phyloP scores from a whole-genome alignment of 495 filamentous ascomycete genomes.

The Monascus purpureus region DNA sequence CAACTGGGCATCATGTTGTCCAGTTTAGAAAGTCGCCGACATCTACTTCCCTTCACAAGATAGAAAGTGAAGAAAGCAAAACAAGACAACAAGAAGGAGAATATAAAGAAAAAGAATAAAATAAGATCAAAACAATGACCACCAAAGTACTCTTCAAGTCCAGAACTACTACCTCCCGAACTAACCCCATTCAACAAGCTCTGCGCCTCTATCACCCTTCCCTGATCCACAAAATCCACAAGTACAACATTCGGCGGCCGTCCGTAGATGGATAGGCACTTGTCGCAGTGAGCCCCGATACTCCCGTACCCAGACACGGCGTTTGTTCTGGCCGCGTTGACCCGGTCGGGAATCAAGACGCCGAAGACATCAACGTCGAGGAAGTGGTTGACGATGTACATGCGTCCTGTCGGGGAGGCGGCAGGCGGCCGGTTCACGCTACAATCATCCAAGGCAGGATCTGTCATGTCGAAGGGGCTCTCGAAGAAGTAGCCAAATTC shows the following conservation, averaged over 20 bases:
- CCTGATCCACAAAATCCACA: constrained; percentile 54
- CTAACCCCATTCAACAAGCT: constrained; percentile 45
- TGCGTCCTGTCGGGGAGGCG: constrained; percentile 29
- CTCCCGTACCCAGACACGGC: constrained; percentile 35
- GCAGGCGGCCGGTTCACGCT: constrained; percentile 45
- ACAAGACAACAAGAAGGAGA: no score
- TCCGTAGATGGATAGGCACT: constrained; percentile 40
- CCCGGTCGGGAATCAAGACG: constrained; percentile 42
- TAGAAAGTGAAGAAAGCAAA: no score
- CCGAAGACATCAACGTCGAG: constrained; percentile 28
- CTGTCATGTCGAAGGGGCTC: constrained; percentile 48
- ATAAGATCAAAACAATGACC: no score
- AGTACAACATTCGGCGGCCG: constrained; percentile 44
- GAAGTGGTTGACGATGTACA: constrained; percentile 43
- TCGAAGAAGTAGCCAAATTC: constrained; percentile 64
- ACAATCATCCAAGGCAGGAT: constrained; percentile 35
- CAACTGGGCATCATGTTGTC: no score
- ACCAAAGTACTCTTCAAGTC: no score
- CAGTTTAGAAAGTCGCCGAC: no score
- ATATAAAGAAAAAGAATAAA: no score
- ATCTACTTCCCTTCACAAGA: no score
- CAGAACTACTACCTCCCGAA: no score
- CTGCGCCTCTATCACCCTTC: constrained; percentile 42
- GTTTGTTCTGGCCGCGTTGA: constrained; percentile 42
- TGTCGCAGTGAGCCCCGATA: constrained; percentile 40